Evolutionary conservation across 2,329 filamentous ascomycete species (phyloP), one percentile per base, ranked within the genome.

Genomic region (Berkeleyomyces basicola): DNA sequence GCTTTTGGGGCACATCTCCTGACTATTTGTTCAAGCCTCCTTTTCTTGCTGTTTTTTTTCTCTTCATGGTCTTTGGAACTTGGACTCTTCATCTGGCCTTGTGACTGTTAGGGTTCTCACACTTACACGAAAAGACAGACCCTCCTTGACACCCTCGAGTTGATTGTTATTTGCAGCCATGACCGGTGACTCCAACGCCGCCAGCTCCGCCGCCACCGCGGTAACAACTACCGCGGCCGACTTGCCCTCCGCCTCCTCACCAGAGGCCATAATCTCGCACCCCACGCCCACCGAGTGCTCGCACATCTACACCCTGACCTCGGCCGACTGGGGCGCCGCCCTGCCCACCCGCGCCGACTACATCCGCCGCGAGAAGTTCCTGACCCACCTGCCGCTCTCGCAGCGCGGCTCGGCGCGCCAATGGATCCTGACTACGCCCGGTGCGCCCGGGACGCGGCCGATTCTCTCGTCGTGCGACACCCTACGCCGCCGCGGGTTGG

Each of bases 391-490:
- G 0, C 79, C 83, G 5, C 74, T 87, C 16, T 77, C 82, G 11
- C 75, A 75, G 59, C 72, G 83, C 66, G 80, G 79, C 46, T 83
- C 84, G 46, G 74, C 86, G 65, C 78, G 78, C 10, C 76, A 79
- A 66, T 87, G 85, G 85, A 79, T 87, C 62, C 77, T 88, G 39
- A 84, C 83, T 3, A 75, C 81, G 63, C 67, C 59, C 62, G 59
- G 49, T 14, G 40, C 44, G n/a, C 59, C 63, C 4, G 63, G 55
- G 9, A 7, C 55, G 16, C 77, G 81, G 36, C 79, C 77, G 3
- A 74, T 88, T 37, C 77, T 86, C 31, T 82, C 82, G 2, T 81
- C 80, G 37, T 86, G 83, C 70, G 85, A 88, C 72, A 80, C 80
- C 7, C 75, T 85, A 61, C 78, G 78, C 65, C 87, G 87, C 72